Evolutionary conservation across 2,329 filamentous ascomycete species (phyloP).

Genomic region (Lojkania enalia): DNA sequence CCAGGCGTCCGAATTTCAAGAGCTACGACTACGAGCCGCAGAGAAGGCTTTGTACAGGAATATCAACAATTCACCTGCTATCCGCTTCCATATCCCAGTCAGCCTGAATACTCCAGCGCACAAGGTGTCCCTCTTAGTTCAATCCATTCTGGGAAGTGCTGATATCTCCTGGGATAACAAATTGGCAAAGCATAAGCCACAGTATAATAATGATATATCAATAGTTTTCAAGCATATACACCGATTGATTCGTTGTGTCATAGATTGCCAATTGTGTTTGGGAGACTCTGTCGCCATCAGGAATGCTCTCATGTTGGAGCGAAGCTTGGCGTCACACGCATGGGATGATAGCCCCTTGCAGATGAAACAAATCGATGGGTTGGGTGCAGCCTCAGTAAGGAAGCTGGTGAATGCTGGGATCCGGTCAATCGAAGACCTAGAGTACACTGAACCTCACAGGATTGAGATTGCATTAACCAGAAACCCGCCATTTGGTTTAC

Average conservation of each 20-base stretch:
- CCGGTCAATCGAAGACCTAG: conserved; percentile 70
- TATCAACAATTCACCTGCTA: conserved; percentile 69
- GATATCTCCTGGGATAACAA: conserved; percentile 60
- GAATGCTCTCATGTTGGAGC: conserved; percentile 74
- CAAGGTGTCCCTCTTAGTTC: conserved; percentile 78
- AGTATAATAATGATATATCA: conserved; percentile 63
- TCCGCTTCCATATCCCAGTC: conserved; percentile 72
- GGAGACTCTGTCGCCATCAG: conserved; percentile 69
- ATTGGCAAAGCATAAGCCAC: conserved; percentile 56
- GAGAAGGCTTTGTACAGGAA: conserved; percentile 73
- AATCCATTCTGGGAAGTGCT: conserved; percentile 69
- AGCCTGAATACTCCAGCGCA: conserved; percentile 68
- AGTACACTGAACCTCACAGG: conserved; percentile 65
- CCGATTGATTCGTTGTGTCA: conserved; percentile 72
- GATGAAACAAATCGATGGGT: conserved; percentile 77
- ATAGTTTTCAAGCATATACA: conserved; percentile 70
- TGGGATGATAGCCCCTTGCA: conserved; percentile 86
- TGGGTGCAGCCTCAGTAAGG: conserved; percentile 75
- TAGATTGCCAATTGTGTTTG: conserved; percentile 68
- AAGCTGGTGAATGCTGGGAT: conserved; percentile 75
- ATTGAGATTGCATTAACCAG: conserved; percentile 78
- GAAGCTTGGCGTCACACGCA: conserved; percentile 72
- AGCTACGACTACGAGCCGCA: conserved; percentile 69
- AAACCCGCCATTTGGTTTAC: conserved; percentile 81
- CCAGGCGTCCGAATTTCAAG: conserved; percentile 71